Base-by-base conservation (phyloP, 73 alveolate species). In the Symbiodinium natans region DNA sequence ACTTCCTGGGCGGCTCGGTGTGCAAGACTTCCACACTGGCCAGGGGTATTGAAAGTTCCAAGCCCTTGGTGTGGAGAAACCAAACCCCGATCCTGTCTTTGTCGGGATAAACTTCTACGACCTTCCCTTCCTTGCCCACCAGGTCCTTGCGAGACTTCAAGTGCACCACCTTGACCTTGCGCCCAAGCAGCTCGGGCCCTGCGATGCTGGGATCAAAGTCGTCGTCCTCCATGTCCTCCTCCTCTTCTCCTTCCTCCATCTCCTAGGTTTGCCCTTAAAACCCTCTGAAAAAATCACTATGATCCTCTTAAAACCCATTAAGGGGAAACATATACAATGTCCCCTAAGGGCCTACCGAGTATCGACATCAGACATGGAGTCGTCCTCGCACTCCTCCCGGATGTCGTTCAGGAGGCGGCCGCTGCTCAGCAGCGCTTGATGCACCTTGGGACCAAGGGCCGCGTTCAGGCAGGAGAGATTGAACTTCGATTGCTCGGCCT, bases 41-140 rank as follows among this genome's bases (percentile, higher is more conserved):
- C 8, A 86, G 31, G 83, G 63, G 93, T 31, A 86, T 52, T 48
- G 93, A 86, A 31, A 86, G 93, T 40, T 86, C 93, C 56, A 86
- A 38, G 63, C 74, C 17, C 83, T 86, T 75, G 11, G 63, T 75
- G 73, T 87, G 94, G 25, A 54, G 63, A 38, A 87, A 87, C 27
- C 94, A 54, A 25, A 87, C 94, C 15, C 94, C 94, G 2, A 87
- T 42, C 29, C 94, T 38, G 71, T 87, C 84, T 87, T 87, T 87
- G 42, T 87, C 94, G 15, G 94, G 85, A 38, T 54, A 87, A 19
- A 87, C 42, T 19, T 87, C 94, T 33, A 39, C 59, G 43, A 87
- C 23, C 36, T 87, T 87, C 25, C 94, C 94, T 59, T 87, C 94
- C 84, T 87, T 87, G 41, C 94, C 85, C 1, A 87, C 41, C 43